Base-by-base conservation (phyloP, 371 early-diverging fungal genomes). In the Conidiobolus incongruus region DNA sequence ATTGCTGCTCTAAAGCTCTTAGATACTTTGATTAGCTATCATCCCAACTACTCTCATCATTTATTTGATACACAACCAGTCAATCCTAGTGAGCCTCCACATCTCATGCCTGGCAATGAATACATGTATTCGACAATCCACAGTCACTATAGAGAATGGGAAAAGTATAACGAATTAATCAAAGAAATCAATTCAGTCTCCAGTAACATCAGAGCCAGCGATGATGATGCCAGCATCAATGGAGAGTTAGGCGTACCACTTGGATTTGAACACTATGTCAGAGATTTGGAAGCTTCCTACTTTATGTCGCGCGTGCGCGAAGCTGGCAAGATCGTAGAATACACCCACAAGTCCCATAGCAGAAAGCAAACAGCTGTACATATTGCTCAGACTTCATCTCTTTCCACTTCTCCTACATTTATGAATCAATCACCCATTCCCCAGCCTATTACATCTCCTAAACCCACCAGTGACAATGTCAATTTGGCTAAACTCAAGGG, bases 1-100 rank as follows among this genome's bases (percentile, higher is more conserved):
- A 77, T 81, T 40, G 77, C 81, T 2, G 78, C 88, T 0, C 60
- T 90, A 21, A 80, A 77, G 47, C 56, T 94, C 11, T 61, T 91
- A 29, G 71, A 75, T 17, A 72, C 76, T 0, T 47, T 89, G 10
- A 68, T 94, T 35, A 59, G 65, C 5, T 61, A 69, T 10, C 86
- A 91, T 49, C 80, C 80, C 52, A 68, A 68, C 32, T 77, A 74
- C 47, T 65, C 84, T 4, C 60, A 81, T 22, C 63, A 62, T 38
- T 48, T 88, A 19, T 55, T 88, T n/a, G 43, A 6, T 49, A 44
- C 15, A 35, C 44, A 8, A 26, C 40, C 15, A 24, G 38, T 16
- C 29, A 40, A 28, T 38, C 11, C 38, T 38, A 47, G 32, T 10
- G 28, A 24, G 3, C 13, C 5, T 2, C 24, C 8, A 43, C 43